Base-by-base conservation (phyloP, 2,329 filamentous ascomycete species). In the Colletotrichum lini region DNA sequence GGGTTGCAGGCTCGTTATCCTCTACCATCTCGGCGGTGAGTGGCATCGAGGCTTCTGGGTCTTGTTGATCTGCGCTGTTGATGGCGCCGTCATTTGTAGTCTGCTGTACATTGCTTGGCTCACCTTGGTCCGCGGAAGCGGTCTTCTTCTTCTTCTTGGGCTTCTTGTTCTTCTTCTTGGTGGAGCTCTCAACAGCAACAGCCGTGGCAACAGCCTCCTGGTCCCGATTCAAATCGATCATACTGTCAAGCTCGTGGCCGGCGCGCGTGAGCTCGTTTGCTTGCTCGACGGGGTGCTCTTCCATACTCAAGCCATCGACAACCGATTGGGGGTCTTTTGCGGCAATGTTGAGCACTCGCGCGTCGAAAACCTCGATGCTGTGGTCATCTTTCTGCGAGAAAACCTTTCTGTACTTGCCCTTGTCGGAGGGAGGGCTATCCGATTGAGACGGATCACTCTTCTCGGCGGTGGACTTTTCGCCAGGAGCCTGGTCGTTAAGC, bases 141-240 rank as follows among this genome's bases (percentile, higher is more conserved):
- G 52, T 65, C 47, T 73, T 75, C 30, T 52, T 44, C 67, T 74
- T 79, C 58, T 76, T 78, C 64, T 74, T 78, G 45, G 72, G 66
- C n/a, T 74, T 73, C 35, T 75, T 79, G 12, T 72, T 75, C 18
- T 65, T 54, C 57, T 65, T 49, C 65, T 65, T 49, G 6, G 47
- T 35, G 21, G 35, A 13, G 6, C 4, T 21, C 3, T 42, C 56
- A 13, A 21, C 7, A 15, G 18, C 5, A 6, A 13, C 13, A 35
- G 23, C 9, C 3, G 15, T 35, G 8, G 21, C 7, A n/a, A 12
- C 21, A 8, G 18, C 4, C 18, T 26, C 56, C 18, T 59, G 23
- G 6, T 5, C 13, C 4, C 2, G 40, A 18, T 3, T 30, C 23
- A 45, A 50, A 47, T 65, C 61, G n/a, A 57, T 47, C 50, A 65